phyloP scores from a whole-genome alignment of 768 basidiomycete genomes.

The Pisolithus albus region DNA sequence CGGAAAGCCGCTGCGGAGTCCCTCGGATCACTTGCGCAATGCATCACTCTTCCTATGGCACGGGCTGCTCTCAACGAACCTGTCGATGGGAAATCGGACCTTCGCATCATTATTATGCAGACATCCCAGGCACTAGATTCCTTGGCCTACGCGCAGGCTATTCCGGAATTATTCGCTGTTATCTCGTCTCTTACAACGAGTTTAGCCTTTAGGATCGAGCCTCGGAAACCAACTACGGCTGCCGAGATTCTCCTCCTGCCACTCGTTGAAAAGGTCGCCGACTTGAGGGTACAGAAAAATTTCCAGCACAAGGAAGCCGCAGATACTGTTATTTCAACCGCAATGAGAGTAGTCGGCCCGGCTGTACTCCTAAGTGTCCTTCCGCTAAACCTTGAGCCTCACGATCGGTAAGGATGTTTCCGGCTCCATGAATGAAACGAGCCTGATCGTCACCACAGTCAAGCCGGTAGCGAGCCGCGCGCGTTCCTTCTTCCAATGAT shows the following conservation, averaged over 20 bases:
- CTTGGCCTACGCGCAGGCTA: constrained; percentile 63
- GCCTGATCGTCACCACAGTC: constrained; percentile 33
- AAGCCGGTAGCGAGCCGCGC: constrained; percentile 72
- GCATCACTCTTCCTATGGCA: constrained; percentile 63
- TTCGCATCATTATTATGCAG: constrained; percentile 59
- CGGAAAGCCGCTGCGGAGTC: constrained; percentile 61
- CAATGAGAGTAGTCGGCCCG: constrained; percentile 83
- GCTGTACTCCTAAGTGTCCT: constrained; percentile 64
- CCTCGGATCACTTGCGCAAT: constrained; percentile 57
- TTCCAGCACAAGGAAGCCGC: constrained; percentile 91
- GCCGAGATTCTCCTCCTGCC: constrained; percentile 66
- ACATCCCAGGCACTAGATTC: constrained; percentile 64
- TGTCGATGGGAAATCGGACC: constrained; percentile 42
- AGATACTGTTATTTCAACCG: constrained; percentile 69
- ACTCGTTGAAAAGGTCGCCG: constrained; percentile 63
- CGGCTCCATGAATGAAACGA: neutral
- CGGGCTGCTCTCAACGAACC: constrained; percentile 42
- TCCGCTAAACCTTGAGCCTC: constrained; percentile 82
- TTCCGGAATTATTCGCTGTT: constrained; percentile 74
- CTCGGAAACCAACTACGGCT: constrained; percentile 42
- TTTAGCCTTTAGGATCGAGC: constrained; percentile 45
- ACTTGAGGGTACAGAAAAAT: constrained; percentile 65
- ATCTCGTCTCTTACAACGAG: constrained; percentile 61
- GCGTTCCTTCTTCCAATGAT: constrained; percentile 91
- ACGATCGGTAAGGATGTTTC: constrained; percentile 52